Evolutionary conservation across 1,284 basidiomycete species (phyloP), one percentile per base, ranked within the genome.

Genomic region (Microbotryum intermedium): DNA sequence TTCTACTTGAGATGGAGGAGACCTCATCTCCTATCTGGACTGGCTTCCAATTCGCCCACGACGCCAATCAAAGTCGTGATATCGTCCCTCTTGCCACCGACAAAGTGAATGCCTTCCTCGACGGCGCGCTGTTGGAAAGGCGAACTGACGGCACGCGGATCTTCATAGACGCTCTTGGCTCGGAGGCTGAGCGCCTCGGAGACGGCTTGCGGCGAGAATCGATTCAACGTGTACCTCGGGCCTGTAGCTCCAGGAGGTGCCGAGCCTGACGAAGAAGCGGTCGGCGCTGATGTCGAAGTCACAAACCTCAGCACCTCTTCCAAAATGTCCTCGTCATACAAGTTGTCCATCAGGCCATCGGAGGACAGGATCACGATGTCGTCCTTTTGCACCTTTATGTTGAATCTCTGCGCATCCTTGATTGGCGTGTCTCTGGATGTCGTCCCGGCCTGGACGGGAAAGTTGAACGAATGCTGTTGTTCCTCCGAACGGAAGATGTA

Each of bases 391-490:
- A 97, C 90, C 23, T 85, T 84, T 7, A 97, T 78, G 3, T 83
- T 84, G 73, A 77, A 80, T 10, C 84, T 77, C 60, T 86, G 85
- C 0, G 91, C 90, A 61, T 90, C 82, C 61, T 80, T 79, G 73
- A 74, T 80, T 59, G 86, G 85, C 51, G 82, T 83, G 20, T 85
- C 83, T 16, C 83, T 79, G 2, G 83, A 83, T 47, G 83, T 79
- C 16, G 91, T 90, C 1, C 90, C 89, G 1, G 95, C 82, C 74
- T 93, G 89, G 7, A 88, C 81, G 0, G 90, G 91, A 50, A 88
- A 92, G 74, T 97, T 97, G 78, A 95, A 94, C 72, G 86, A 77
- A 81, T 91, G 93, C 83, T 93, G 93, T 86, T 95, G 94, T 76
- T 97, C 93, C 58, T 88, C 83, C 50, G 85, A 89, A 46, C 91